Evolutionary conservation across 208 protist genomes (phyloP), one percentile per base, ranked within the genome.

Genomic region (Leptomonas seymouri): DNA sequence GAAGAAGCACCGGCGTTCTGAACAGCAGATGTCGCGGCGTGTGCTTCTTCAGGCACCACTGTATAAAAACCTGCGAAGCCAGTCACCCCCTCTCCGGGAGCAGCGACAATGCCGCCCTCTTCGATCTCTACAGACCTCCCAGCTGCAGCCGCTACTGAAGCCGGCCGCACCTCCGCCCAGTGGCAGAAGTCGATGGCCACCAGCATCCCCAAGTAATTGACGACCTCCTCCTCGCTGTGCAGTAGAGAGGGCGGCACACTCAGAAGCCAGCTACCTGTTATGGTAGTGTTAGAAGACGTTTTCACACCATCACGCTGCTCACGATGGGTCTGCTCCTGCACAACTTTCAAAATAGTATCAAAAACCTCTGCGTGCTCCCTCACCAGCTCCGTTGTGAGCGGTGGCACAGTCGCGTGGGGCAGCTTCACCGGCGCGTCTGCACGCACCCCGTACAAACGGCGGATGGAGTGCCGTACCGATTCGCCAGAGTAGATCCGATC

Each of bases 131-230:
- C 16, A 7, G 3, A 25, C 25, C n/a, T 12, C n/a, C 2, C 8
- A 2, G 12, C n/a, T n/a, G 12, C 2, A 16, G 7, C 58, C 18
- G 9, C 28, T 42, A 3, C 6, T 55, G 34, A 12, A 53, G 9
- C 23, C 12, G 63, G 34, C 18, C n/a, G 67, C 56, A 80, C 65
- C 55, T 93, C 84, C 1, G 72, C 81, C 87, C 90, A 95, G 66
- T 95, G 90, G 28, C 87, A 80, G 67, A 95, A 95, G 71, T 95
- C 90, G 49, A 95, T 92, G 6, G 90, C 87, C 28, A 93, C 82
- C 23, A 95, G 30, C 86, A 92, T 92, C 45, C 81, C 76, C 21
- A 95, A 63, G 66, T 93, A 95, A 55, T 91, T 90, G 0, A 93
- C 78, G 27, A 85, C 74, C 0, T 74, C 67, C 55, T 53, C 66